phyloP scores from a whole-genome alignment of 805 yeast species.

The Maudiozyma pseudohumilis region DNA sequence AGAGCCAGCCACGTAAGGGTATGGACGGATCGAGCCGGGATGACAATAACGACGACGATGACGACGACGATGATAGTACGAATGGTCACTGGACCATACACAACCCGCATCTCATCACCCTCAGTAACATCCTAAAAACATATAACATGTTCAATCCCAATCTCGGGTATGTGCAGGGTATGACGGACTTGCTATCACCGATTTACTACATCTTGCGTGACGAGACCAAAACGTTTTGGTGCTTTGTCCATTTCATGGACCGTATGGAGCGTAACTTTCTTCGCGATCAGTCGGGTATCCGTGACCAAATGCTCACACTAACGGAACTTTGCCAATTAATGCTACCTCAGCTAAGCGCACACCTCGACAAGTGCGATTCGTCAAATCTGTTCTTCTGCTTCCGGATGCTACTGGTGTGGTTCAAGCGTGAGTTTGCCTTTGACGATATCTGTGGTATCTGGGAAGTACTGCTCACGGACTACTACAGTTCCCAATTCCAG shows the following conservation, averaged over 20 bases:
- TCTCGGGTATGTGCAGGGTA: conserved; percentile 95
- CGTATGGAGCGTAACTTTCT: conserved; percentile 91
- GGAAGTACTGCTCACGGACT: conserved; percentile 90
- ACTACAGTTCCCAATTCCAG: conserved; percentile 76
- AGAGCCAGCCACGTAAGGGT: not conserved
- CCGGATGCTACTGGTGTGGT: conserved; percentile 93
- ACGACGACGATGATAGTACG: conserved; percentile 7
- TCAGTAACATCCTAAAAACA: conserved; percentile 74
- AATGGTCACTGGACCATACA: conserved; percentile 46
- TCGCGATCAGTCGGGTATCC: conserved; percentile 89
- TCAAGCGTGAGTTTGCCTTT: conserved; percentile 80
- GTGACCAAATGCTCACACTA: conserved; percentile 71
- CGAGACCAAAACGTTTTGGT: conserved; percentile 79
- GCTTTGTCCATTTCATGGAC: conserved; percentile 80
- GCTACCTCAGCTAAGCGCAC: conserved; percentile 76
- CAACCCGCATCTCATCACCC: conserved; percentile 62
- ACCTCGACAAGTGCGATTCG: conserved; percentile 79
- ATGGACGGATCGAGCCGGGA: not conserved
- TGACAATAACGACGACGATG: conserved; percentile 32
- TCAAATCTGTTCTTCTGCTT: conserved; percentile 87
- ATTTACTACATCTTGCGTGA: conserved; percentile 57
- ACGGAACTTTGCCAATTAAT: conserved; percentile 82
- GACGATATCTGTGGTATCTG: conserved; percentile 70
- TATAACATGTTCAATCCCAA: conserved; percentile 76
- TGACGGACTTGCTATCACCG: conserved; percentile 90